Evolutionary conservation across 177 flowering plant genomes (phyloP).

Genomic region (Vitis hybrid): DNA sequence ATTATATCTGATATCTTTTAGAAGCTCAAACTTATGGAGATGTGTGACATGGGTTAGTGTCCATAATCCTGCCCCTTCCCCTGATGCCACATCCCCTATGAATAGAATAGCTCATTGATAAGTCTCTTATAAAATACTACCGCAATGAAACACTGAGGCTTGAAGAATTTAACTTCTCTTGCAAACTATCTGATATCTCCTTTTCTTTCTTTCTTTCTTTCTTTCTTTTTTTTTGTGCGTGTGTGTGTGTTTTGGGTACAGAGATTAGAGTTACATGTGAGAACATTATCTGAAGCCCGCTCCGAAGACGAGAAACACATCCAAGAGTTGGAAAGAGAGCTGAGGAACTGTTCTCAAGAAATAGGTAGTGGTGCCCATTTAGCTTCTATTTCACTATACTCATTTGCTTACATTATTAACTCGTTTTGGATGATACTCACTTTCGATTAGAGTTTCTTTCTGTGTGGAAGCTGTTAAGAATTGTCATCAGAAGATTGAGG

Average conservation of each 20-base stretch:
- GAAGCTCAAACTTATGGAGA: no score
- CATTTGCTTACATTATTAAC: background rate
- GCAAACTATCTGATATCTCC: background rate
- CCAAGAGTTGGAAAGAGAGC: constrained; percentile 63
- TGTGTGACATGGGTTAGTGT: no score
- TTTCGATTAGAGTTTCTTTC: background rate
- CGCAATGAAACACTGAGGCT: background rate
- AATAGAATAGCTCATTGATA: no score
- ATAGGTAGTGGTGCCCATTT: constrained; percentile 49
- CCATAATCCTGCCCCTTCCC: no score
- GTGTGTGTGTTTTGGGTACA: constrained; percentile 22
- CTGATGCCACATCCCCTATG: no score
- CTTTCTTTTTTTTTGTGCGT: background rate
- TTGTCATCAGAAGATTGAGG: no score
- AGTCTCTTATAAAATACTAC: background rate
- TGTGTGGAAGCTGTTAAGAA: background rate
- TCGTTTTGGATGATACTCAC: background rate
- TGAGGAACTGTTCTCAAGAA: constrained; percentile 67
- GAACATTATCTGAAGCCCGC: constrained; percentile 57
- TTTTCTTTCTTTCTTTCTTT: constrained; percentile 1
- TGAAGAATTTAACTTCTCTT: background rate
- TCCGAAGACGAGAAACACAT: constrained; percentile 57
- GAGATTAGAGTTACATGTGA: constrained; percentile 65
- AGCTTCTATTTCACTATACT: background rate
- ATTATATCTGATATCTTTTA: background rate